Base-by-base conservation (phyloP, 2,329 filamentous ascomycete genomes). In the Exophiala sideris region DNA sequence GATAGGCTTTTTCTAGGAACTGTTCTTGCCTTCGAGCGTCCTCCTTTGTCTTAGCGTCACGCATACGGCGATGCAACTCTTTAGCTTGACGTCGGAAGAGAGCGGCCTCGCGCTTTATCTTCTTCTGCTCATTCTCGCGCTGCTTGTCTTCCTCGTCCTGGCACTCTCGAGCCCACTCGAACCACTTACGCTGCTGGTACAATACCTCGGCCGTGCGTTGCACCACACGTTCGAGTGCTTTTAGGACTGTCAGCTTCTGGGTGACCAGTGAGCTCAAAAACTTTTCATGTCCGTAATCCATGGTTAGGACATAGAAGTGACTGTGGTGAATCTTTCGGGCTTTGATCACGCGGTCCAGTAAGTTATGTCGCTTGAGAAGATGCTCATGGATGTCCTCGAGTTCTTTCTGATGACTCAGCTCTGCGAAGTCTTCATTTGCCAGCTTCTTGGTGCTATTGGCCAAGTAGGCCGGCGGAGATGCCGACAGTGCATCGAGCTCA, bases 121-220 rank as follows among this genome's bases (percentile, higher is more conserved):
- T 78, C 64, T 73, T 76, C 42, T 73, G 73, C 61, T 79, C 77
- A 41, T 72, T 76, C 24, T 78, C 75, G 24, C 73, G 72, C 3
- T 63, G 68, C 20, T 65, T 63, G 49, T 78, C 76, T 63, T 78
- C 75, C 24, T 72, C 68, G 12, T 73, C 68, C 59, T 79, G 75
- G 33, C 68, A 71, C 50, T 73, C 58, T 11, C 70, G 67, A 5
- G 78, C 68, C 76, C 76, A 78, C n/a, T 67, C 65, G 58, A 71
- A 77, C 76, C 77, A 79, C 55, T 76, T 73, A 61, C 76, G 70
- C 53, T 69, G 24, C 52, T 71, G 65, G 59, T 76, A 77, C 41
- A 77, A 65, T 8, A 78, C 67, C 48, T 74, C 68, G 5, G 73
- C 71, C 10, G 67, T 72, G 14, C 74, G 70, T 40, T 69, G 70